Evolutionary conservation across 345 rosid genomes (phyloP), one percentile per base, ranked within the genome.

Genomic region (Erysimum cheiranthoides): DNA sequence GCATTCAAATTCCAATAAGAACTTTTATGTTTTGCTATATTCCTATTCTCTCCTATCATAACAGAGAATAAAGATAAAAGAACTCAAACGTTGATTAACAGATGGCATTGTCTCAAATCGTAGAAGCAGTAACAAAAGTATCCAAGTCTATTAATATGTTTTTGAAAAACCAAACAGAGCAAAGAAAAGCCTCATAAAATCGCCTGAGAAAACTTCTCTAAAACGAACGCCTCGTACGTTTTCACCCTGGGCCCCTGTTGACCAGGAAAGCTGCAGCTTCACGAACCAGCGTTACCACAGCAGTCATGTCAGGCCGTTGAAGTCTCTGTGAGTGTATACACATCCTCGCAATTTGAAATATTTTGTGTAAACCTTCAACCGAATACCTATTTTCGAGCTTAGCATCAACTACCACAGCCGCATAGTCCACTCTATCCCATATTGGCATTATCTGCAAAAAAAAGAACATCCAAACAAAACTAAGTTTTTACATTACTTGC

Each of bases 1-100:
- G n/a, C 47, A 53, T 63, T 39, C 32, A 32, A 74, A 46, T 16
- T 57, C 53, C 52, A 40, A 18, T 49, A n/a, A 57, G 66, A 65
- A 54, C 58, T 7, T 25, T 56, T 65, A 14, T 45, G 49, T n/a
- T 64, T 38, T 54, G 45, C 31, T 38, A 43, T 38, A 21, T 40
- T 14, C 18, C 18, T 45, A 9, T 50, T 21, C 54, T 18, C 10
- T 25, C 58, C 58, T 31, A 59, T 67, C 28, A 50, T 49, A 39
- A 67, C 36, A 54, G 59, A 54, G 17, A 54, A 54, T 30, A 21
- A 21, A 21, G 25, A 21, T 21, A 18, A 68, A 50, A 68, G 18
- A 61, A 40, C 57, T 68, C 25, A 42, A 61, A 40, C 49, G 46
- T 59, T 66, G 5, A 30, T 18, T 3, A 18, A 54, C 10, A 21